Percentiles rank a stretch among this genome's conserved stretches.
These are phyloP conservation scores for Zygosaccharomyces rouxii DNA, from an alignment of 805 yeast species.

Conservation along the genomic window DNA sequence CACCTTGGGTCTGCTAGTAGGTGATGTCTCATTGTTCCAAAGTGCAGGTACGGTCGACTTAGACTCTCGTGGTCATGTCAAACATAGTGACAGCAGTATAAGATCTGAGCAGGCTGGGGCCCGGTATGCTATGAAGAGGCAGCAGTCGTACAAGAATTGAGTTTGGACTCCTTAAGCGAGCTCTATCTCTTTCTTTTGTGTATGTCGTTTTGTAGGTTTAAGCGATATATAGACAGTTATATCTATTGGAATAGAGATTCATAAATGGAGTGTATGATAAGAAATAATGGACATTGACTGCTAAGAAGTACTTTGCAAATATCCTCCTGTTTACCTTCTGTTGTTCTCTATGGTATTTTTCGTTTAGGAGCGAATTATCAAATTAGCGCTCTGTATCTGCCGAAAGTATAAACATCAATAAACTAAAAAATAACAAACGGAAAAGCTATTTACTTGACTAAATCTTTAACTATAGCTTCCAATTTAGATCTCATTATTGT, in stretches of 20 bases:
- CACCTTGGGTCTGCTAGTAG: slow-evolving; percentile 72
- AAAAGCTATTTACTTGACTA: slow-evolving; percentile 1
- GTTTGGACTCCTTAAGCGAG: background rate
- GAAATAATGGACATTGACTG: no score
- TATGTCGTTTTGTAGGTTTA: background rate
- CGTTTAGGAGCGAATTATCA: background rate
- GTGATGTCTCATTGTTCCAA: slow-evolving; percentile 73
- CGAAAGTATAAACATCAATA: background rate
- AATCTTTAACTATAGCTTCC: slow-evolving; percentile 17
- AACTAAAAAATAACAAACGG: background rate
- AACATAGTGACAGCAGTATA: slow-evolving; percentile 39
- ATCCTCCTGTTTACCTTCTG: background rate
- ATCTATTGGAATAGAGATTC: background rate
- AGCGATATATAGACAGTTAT: background rate
- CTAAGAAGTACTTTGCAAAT: background rate
- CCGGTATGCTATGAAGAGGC: slow-evolving; percentile 29
- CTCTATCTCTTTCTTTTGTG: background rate
- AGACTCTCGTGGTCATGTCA: slow-evolving; percentile 73
- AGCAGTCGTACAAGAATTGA: slow-evolving; percentile 12
- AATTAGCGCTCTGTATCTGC: no score
- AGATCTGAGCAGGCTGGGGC: slow-evolving; percentile 35
- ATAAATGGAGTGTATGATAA: no score
- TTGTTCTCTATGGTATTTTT: background rate
- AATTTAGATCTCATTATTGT: slow-evolving; percentile 26
- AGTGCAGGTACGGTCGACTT: slow-evolving; percentile 71